A percentile compares a stretch with the other conserved stretches of the same genome.
These are phyloP conservation scores for Zymoseptoria passerinii DNA, from an alignment of 2,329 filamentous ascomycete species.

Conservation along the genomic window DNA sequence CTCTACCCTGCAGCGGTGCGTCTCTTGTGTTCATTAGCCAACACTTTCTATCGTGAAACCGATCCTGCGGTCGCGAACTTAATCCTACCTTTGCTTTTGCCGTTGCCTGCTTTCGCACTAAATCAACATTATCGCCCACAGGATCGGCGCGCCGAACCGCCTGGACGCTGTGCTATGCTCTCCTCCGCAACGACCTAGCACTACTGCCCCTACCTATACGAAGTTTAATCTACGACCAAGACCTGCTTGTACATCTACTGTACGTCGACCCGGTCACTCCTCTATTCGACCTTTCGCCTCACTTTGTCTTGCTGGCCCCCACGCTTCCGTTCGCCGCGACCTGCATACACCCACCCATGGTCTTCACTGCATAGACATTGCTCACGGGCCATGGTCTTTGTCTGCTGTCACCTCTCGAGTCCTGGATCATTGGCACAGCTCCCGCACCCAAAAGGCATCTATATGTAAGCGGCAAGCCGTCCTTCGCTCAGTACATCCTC, in stretches of 20 bases:
- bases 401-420: conserved; percentile 5
- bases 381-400: conserved; percentile 3
- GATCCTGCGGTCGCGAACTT: neutral
- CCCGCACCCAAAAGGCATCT: conserved; percentile 2
- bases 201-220: neutral
- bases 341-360: conserved; percentile 6
- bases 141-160: neutral
- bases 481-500: conserved; percentile 13
- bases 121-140: neutral
- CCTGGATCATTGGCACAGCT: conserved; percentile 1
- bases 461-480: neutral
- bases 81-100: neutral
- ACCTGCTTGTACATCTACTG: neutral
- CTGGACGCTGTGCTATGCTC: neutral
- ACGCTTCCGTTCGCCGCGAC: neutral
- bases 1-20: neutral
- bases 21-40: neutral
- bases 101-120: neutral
- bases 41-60: neutral
- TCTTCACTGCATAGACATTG: neutral
- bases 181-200: neutral
- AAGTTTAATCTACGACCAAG: neutral
- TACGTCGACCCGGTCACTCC: neutral
- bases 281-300: neutral
- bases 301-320: neutral